phyloP scores from a whole-genome alignment of 1,139 yeast species.

The Geotrichum aggregatum region DNA sequence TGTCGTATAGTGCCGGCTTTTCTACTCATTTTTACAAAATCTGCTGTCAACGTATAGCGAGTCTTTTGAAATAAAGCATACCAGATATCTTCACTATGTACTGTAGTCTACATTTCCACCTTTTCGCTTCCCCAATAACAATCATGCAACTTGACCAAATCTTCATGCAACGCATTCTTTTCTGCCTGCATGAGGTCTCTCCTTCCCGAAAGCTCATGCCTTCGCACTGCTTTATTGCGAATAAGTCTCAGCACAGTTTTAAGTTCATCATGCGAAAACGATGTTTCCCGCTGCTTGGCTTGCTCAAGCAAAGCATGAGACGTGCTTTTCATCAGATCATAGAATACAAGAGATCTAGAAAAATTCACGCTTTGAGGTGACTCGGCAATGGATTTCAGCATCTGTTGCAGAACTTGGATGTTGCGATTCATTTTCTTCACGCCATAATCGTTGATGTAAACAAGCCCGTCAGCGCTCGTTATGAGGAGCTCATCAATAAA shows the following conservation, averaged over 20 bases:
- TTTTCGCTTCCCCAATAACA: slow-evolving; percentile 29
- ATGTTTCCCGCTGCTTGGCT: slow-evolving; percentile 24
- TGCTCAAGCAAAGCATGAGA: slow-evolving; percentile 28
- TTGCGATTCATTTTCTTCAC: slow-evolving; percentile 63
- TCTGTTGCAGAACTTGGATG: slow-evolving; percentile 70
- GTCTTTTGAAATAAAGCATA: no score
- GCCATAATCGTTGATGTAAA: slow-evolving; percentile 60
- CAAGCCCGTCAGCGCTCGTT: slow-evolving; percentile 54
- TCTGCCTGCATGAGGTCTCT: slow-evolving; percentile 32
- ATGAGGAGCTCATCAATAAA: slow-evolving; percentile 57
- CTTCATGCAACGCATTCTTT: slow-evolving; percentile 27
- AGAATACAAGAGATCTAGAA: slow-evolving; percentile 54
- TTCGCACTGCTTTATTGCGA: slow-evolving; percentile 29
- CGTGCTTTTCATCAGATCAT: slow-evolving; percentile 47
- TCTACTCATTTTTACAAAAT: no score
- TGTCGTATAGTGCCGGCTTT: no score
- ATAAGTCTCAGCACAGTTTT: slow-evolving; percentile 31
- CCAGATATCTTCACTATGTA: no score
- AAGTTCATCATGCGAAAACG: slow-evolving; percentile 29
- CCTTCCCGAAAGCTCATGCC: slow-evolving; percentile 30
- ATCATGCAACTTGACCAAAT: slow-evolving; percentile 28
- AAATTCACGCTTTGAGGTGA: slow-evolving; percentile 61
- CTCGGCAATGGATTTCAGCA: slow-evolving; percentile 58
- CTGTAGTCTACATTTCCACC: slow-evolving; percentile 17
- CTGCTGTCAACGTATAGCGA: no score